Base-by-base conservation (phyloP, 2,329 filamentous ascomycete genomes). In the Setomelanomma holmii region DNA sequence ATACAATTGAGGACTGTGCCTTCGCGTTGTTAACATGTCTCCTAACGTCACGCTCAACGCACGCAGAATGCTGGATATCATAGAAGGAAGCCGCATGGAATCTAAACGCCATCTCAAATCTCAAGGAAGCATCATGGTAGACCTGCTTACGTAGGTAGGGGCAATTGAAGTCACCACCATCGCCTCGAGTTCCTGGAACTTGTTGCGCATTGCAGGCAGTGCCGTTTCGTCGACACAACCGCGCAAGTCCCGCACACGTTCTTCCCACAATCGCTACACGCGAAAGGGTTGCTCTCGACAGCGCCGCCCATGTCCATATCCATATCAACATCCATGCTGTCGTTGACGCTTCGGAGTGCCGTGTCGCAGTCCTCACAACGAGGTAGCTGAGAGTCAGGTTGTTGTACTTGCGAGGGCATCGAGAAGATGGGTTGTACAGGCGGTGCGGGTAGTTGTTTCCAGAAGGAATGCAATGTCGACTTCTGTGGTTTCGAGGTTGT, bases 381-480 rank as follows among this genome's bases (percentile, higher is more conserved):
- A 49, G 66, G 60, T 4, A 53, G 49, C 6, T 62, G 55, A 20
- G 40, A 22, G 1, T 16, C 34, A 6, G 49, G 2, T 21, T 56
- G 57, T 8, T 51, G 14, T 27, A 42, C 51, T 45, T 49, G 51
- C n/a, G 53, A 41, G 23, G 63, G 52, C n/a, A 45, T 51, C 3
- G 57, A 43, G 48, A 64, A 64, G 27, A 58, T 30, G 8, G 54
- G 53, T 16, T 66, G 62, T 2, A 71, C 65, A 5, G 66, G 71
- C 3, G 69, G 62, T 14, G 73, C 69, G 6, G 72, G 60, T 1
- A 80, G 69, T 39, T 63, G 49, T 10, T 71, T 73, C 79, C 79
- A 81, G 62, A 81, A 80, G 2, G 73, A 69, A 51, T 81, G 79
- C 1, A 81, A 64, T 2, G 78, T 80, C 10, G 75, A 79, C 49